Evolutionary conservation across 768 basidiomycete genomes (phyloP).

Genomic region (Xerocomellus chrysenteron): DNA sequence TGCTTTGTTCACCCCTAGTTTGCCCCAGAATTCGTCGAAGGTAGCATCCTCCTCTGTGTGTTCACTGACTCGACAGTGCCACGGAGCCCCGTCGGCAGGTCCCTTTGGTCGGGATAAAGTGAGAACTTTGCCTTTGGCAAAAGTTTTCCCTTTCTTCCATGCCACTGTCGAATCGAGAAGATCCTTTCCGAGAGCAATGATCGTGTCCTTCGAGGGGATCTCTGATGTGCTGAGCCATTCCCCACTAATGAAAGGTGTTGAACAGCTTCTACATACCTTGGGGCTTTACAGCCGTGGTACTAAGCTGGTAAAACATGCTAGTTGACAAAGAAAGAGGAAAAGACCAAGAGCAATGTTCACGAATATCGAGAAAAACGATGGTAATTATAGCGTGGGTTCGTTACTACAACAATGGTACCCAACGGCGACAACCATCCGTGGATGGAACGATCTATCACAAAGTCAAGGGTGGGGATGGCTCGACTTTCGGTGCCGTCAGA

Average conservation of each 20-base stretch:
- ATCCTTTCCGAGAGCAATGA: constrained; percentile 52
- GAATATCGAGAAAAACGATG: not conserved
- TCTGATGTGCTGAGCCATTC: constrained; percentile 36
- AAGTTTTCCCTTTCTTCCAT: constrained; percentile 72
- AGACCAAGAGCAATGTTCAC: not conserved
- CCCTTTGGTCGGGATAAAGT: constrained; percentile 54
- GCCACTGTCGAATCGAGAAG: constrained; percentile 54
- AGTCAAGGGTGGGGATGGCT: constrained; percentile 7
- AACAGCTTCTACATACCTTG: constrained; percentile 32
- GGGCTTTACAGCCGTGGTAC: constrained; percentile 38
- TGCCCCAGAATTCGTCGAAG: constrained; percentile 73
- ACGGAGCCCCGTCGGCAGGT: constrained; percentile 54
- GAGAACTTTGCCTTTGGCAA: constrained; percentile 51
- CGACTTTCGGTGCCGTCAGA: constrained; percentile 40
- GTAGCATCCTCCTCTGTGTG: constrained; percentile 65
- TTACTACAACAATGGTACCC: constrained; percentile 20
- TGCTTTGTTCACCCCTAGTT: constrained; percentile 63
- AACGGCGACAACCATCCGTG: not conserved
- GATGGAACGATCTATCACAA: constrained; percentile 4
- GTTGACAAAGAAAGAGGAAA: not conserved
- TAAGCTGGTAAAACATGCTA: constrained; percentile 38
- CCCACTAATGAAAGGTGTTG: not conserved
- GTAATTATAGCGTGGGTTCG: constrained; percentile 17
- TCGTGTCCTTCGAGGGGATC: constrained; percentile 57
- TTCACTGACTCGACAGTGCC: constrained; percentile 68